phyloP scores from a whole-genome alignment of 2,329 filamentous ascomycete species.

The Fonsecaea nubica region DNA sequence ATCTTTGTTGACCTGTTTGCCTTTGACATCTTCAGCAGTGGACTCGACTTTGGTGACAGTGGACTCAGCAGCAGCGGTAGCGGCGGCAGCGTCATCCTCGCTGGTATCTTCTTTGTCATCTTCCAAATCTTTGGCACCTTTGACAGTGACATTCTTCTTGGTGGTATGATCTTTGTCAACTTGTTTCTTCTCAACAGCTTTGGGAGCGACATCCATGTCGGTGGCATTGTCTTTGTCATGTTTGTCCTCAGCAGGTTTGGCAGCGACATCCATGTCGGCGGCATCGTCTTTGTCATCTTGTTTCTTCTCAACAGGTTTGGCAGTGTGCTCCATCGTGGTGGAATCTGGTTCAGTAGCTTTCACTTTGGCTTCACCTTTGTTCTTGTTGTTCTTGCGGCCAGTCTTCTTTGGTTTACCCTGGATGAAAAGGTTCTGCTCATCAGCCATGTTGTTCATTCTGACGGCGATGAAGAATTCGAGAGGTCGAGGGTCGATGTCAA shows the following conservation, averaged over 20 bases:
- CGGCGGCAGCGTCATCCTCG: neutral
- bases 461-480: neutral
- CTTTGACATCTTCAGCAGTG: neutral
- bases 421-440: slow-evolving; percentile 2
- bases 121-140: neutral
- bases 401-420: slow-evolving; percentile 1
- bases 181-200: neutral
- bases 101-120: neutral
- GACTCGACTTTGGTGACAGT: neutral
- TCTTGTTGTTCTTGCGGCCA: neutral
- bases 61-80: neutral
- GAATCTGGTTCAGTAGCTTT: neutral
- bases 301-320: neutral
- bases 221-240: neutral
- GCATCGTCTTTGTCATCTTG: slow-evolving; percentile 3
- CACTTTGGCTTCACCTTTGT: neutral
- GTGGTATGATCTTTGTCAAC: neutral
- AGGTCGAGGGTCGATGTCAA: neutral
- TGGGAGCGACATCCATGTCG: neutral
- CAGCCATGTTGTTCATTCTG: neutral
- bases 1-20: neutral
- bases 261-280: neutral
- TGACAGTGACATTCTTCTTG: neutral
- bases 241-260: neutral
- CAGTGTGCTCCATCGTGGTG: neutral